A percentile compares a stretch with the other conserved stretches of the same genome.
These are phyloP conservation scores for Ophiosphaerella narmari DNA, from an alignment of 2,329 filamentous ascomycete species.

Conservation along the genomic window DNA sequence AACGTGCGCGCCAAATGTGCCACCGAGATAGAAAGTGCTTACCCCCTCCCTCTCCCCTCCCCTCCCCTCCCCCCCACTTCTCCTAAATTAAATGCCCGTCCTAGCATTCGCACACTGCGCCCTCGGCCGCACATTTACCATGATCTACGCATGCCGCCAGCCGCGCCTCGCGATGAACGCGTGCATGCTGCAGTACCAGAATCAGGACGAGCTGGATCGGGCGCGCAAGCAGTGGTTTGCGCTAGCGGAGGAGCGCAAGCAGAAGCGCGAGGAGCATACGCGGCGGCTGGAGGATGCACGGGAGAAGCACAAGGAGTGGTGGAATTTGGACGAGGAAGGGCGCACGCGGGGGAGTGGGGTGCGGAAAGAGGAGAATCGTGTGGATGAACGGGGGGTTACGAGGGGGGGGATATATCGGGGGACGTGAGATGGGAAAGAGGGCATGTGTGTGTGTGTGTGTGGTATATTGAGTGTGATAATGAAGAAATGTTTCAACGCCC, in stretches of 20 bases:
- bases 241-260: constrained; percentile 70
- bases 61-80: not conserved
- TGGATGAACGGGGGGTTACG: constrained; percentile 23
- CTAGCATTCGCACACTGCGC: constrained; percentile 94
- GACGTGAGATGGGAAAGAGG: constrained; percentile 4
- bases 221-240: constrained; percentile 94
- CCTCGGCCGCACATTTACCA: constrained; percentile 80
- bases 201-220: constrained; percentile 80
- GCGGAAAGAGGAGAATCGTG: constrained; percentile 22
- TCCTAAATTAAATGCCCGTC: no score
- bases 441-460: not conserved
- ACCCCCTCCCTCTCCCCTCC: not conserved
- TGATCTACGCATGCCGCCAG: constrained; percentile 82
- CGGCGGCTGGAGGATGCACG: constrained; percentile 52
- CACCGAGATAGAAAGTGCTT: constrained; percentile 59
- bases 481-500: no score
- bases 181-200: constrained; percentile 89
- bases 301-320: constrained; percentile 57
- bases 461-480: no score
- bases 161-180: constrained; percentile 86
- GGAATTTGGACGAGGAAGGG: constrained; percentile 51
- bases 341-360: constrained; percentile 26
- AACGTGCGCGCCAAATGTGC: constrained; percentile 81
- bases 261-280: constrained; percentile 64
- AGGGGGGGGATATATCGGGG: constrained; percentile 22